These are phyloP conservation scores for Neofusicoccum umdonicola DNA, from an alignment of 2,329 filamentous ascomycete species.

Conservation along the genomic window DNA sequence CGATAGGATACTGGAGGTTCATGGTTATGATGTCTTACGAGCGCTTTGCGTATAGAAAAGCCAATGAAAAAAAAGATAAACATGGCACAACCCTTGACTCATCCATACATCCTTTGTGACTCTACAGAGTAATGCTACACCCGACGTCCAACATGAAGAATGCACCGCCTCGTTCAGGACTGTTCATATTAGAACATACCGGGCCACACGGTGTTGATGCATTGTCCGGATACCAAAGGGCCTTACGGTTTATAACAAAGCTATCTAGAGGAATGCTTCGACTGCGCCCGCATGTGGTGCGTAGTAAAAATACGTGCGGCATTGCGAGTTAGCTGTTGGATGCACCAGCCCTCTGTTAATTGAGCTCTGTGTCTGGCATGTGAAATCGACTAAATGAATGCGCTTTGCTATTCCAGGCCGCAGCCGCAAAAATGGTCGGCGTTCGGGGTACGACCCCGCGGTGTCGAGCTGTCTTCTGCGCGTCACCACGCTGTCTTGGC, in stretches of 20 bases:
- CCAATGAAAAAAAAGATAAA: conserved; percentile 13
- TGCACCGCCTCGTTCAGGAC: too few relatives aligned
- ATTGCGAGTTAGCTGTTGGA: too few relatives aligned
- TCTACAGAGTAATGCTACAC: not conserved
- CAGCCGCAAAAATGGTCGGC: not conserved
- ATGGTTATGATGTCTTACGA: conserved; percentile 18
- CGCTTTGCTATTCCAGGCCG: not conserved
- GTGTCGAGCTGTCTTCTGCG: not conserved
- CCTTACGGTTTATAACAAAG: too few relatives aligned
- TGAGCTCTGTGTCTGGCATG: not conserved
- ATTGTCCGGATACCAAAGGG: too few relatives aligned
- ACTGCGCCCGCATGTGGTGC: too few relatives aligned
- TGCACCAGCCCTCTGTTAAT: too few relatives aligned
- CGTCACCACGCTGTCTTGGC: conserved; percentile 16
- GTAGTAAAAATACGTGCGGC: too few relatives aligned
- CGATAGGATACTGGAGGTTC: conserved; percentile 2
- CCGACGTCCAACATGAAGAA: not conserved
- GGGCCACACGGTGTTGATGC: too few relatives aligned
- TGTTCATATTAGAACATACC: too few relatives aligned
- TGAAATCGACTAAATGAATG: not conserved
- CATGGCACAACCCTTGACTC: not conserved
- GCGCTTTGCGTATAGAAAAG: conserved; percentile 15
- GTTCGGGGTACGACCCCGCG: not conserved
- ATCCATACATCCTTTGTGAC: not conserved
- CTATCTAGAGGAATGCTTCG: too few relatives aligned